phyloP scores from a whole-genome alignment of 2,329 filamentous ascomycete genomes.

The Dactylellina leptospora region DNA sequence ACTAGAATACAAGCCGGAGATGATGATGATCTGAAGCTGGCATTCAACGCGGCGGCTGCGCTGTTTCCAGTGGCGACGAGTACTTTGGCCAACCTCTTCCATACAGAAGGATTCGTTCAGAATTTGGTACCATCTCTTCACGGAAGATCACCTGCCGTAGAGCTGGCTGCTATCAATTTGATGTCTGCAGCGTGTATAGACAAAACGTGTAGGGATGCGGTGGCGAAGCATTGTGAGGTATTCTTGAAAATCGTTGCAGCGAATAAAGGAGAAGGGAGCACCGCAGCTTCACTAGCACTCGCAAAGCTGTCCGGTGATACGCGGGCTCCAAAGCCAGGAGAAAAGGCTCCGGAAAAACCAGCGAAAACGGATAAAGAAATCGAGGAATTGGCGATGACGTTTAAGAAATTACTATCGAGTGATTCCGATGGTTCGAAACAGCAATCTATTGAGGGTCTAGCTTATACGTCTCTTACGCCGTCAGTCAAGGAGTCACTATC shows the following conservation, averaged over 20 bases:
- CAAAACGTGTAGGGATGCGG: slow-evolving; percentile 79
- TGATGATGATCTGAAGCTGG: slow-evolving; percentile 89
- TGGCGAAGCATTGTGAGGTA: slow-evolving; percentile 81
- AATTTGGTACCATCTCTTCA: slow-evolving; percentile 76
- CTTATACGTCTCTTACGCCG: slow-evolving; percentile 87
- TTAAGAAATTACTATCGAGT: slow-evolving; percentile 72
- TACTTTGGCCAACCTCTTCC: slow-evolving; percentile 72
- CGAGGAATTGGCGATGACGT: slow-evolving; percentile 72
- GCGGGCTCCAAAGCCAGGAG: slow-evolving; percentile 55
- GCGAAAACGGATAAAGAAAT: slow-evolving; percentile 68
- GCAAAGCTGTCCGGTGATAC: slow-evolving; percentile 73
- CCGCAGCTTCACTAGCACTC: slow-evolving; percentile 75
- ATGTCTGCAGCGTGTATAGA: slow-evolving; percentile 92
- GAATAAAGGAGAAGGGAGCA: slow-evolving; percentile 70
- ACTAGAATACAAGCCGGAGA: slow-evolving; percentile 77
- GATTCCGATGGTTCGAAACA: slow-evolving; percentile 69
- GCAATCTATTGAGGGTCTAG: slow-evolving; percentile 86
- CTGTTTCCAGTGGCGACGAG: slow-evolving; percentile 78
- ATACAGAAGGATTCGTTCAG: slow-evolving; percentile 85
- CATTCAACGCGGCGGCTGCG: slow-evolving; percentile 88
- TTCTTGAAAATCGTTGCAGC: slow-evolving; percentile 88
- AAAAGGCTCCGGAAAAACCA: slow-evolving; percentile 59
- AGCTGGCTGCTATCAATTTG: slow-evolving; percentile 85
- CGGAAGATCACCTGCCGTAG: slow-evolving; percentile 73
- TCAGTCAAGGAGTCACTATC: slow-evolving; percentile 83